Percentiles rank a stretch among this genome's conserved stretches.
Evolutionary conservation across 2,329 filamentous ascomycete species (phyloP).

Genomic region (Beauveria pseudobassiana): DNA sequence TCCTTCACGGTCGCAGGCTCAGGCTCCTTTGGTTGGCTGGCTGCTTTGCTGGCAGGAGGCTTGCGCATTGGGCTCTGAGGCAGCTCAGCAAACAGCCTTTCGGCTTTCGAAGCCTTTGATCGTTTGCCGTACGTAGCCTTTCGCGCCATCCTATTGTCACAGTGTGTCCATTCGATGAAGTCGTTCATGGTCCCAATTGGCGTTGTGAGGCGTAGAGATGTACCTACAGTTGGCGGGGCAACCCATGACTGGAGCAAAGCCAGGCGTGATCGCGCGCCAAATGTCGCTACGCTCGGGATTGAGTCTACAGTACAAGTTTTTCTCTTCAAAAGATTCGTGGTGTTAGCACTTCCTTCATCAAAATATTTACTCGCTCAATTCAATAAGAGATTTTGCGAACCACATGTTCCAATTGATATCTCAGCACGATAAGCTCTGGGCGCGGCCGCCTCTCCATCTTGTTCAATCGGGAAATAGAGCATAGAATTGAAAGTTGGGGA

Average conservation of each 20-base stretch:
- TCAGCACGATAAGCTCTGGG: too few species aligned
- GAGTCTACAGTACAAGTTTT: too few species aligned
- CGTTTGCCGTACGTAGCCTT: conserved; percentile 44
- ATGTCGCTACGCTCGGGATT: too few species aligned
- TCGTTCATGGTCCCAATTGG: background rate
- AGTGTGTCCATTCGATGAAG: background rate
- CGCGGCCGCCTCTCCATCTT: too few species aligned
- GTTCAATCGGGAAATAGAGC: too few species aligned
- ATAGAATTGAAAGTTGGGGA: too few species aligned
- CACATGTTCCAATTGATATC: too few species aligned
- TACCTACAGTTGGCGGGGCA: conserved; percentile 18
- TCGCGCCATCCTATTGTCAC: conserved; percentile 34
- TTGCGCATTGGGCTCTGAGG: conserved; percentile 41
- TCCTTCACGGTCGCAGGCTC: conserved; percentile 21
- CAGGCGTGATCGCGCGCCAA: background rate
- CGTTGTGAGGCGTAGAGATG: background rate
- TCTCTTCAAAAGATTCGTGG: too few species aligned
- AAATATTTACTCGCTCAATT: too few species aligned
- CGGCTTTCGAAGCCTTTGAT: conserved; percentile 37
- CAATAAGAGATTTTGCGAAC: too few species aligned
- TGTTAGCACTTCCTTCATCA: too few species aligned
- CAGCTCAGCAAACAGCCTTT: conserved; percentile 44
- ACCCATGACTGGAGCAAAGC: conserved; percentile 6
- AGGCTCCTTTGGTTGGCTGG: background rate
- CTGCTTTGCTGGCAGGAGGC: conserved; percentile 15